phyloP scores from a whole-genome alignment of 139 green algal genomes.

The Ettlia oleoabundans region DNA sequence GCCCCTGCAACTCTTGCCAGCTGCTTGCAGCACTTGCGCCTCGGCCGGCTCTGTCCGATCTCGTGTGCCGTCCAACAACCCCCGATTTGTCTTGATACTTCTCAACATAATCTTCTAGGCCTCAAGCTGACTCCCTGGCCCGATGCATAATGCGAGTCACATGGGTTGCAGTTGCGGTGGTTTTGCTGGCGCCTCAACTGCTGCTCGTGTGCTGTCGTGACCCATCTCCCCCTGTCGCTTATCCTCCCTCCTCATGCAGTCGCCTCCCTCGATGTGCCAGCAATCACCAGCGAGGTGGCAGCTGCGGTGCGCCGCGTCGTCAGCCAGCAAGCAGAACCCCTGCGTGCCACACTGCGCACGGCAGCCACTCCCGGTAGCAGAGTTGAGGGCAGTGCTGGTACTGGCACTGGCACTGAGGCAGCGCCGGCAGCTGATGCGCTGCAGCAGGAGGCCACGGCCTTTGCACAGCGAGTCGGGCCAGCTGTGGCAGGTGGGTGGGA shows the following conservation, averaged over 20 bases:
- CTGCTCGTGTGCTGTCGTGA: background rate
- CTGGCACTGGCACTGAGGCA: background rate
- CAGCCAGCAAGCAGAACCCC: background rate
- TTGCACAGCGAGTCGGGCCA: background rate
- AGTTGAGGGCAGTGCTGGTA: too few species aligned
- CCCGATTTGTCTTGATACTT: too few species aligned
- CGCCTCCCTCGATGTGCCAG: conserved; percentile 4
- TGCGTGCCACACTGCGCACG: background rate
- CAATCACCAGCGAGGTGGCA: background rate
- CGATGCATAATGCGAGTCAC: too few species aligned
- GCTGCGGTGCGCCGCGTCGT: background rate
- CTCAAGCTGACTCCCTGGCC: too few species aligned
- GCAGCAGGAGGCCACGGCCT: background rate
- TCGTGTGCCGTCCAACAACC: too few species aligned
- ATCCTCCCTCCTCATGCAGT: background rate
- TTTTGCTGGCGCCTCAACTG: background rate
- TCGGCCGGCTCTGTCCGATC: too few species aligned
- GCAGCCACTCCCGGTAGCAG: background rate
- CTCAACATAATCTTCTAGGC: too few species aligned
- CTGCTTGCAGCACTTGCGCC: too few species aligned
- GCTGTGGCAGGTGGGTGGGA: conserved; percentile 8
- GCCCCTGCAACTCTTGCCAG: too few species aligned
- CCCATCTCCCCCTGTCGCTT: background rate
- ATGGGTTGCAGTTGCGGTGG: too few species aligned
- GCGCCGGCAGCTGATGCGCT: too few species aligned